These are phyloP conservation scores for Fusarium sp. DNA, from an alignment of 2,329 filamentous ascomycete species.

Conservation along the genomic window DNA sequence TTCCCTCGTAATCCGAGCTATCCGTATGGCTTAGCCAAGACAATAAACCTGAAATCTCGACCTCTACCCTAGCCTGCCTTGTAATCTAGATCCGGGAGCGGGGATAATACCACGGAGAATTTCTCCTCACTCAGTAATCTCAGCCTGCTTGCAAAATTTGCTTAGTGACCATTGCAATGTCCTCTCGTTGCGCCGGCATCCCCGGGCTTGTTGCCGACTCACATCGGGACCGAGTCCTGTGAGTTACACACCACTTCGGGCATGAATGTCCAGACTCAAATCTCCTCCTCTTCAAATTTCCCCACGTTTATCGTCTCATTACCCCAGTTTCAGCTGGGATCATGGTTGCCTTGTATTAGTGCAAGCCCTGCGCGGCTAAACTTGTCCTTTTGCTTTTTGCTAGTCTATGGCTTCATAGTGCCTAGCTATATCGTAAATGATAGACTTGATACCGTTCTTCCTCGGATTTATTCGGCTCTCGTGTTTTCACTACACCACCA, in stretches of 20 bases:
- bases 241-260: conserved; percentile 15
- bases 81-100: conserved; percentile 29
- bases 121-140: background rate
- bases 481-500: background rate
- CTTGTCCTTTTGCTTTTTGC: background rate
- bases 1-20: background rate
- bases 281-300: background rate
- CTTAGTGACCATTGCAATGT: background rate
- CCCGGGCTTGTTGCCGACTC: background rate
- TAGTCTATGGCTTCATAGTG: background rate
- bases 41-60: background rate
- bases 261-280: conserved; percentile 19
- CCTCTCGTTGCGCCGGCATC: background rate
- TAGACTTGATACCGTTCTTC: background rate
- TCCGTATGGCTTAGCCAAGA: background rate
- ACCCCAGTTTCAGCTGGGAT: conserved; percentile 10
- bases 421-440: background rate
- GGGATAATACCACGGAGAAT: conserved; percentile 21
- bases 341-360: conserved; percentile 4
- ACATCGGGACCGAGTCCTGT: background rate
- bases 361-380: conserved; percentile 11
- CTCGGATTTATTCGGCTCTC: background rate
- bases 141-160: background rate
- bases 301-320: conserved; percentile 16
- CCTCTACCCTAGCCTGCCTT: background rate